A percentile compares a stretch with the other conserved stretches of the same genome.
Evolutionary conservation across 768 basidiomycete species (phyloP).

Genomic region (Gymnopilus junonius): DNA sequence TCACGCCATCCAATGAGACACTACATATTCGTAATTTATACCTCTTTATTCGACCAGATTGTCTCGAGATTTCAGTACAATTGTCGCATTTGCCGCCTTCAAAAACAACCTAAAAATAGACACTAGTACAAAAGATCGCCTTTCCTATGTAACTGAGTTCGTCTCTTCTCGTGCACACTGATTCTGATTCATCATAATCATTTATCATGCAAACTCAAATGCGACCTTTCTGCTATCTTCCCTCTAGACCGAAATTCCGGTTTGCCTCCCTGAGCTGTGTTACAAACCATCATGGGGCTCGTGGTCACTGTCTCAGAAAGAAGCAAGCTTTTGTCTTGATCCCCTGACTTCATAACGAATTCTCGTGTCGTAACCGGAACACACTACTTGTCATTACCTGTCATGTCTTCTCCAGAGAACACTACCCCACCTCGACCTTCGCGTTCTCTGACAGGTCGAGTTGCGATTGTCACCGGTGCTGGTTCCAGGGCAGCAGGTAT

Average conservation of each 20-base stretch:
- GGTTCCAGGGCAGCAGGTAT: slow-evolving; percentile 44
- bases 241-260: not conserved
- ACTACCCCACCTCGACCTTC: slow-evolving; percentile 31
- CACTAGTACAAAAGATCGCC: not conserved
- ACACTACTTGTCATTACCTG: not conserved
- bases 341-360: not conserved
- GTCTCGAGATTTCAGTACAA: no score
- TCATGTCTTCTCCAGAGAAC: not conserved
- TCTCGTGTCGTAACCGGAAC: not conserved
- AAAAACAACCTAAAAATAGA: not conserved
- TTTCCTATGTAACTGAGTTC: not conserved
- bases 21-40: no score
- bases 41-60: no score
- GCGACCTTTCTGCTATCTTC: no score
- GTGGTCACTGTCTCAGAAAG: not conserved
- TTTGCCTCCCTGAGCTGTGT: not conserved
- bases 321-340: not conserved
- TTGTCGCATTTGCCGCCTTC: no score
- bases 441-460: slow-evolving; percentile 33
- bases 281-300: not conserved
- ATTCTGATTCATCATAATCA: not conserved
- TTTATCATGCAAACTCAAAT: not conserved
- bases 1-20: no score
- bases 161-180: not conserved
- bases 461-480: slow-evolving; percentile 48